phyloP scores from a whole-genome alignment of 176 grass and related monocot genomes.

The Saccharum spontaneum region DNA sequence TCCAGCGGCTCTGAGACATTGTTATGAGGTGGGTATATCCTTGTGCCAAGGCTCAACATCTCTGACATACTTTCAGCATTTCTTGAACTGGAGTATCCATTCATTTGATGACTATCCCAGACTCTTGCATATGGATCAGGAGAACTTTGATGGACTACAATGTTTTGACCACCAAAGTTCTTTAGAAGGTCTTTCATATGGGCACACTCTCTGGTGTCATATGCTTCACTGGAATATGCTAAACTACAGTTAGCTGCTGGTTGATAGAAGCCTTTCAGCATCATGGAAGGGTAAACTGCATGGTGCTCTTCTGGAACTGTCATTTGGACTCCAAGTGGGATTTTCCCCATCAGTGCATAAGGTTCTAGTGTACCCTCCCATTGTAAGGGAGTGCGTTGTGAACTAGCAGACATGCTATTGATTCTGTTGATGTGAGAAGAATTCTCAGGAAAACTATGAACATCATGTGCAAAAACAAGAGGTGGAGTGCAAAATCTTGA shows the following conservation, averaged over 20 bases:
- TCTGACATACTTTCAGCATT: conserved; percentile 30
- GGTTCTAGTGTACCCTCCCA: conserved; percentile 18
- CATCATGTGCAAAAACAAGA: conserved; percentile 41
- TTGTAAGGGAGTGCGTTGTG: not conserved
- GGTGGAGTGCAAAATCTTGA: conserved; percentile 29
- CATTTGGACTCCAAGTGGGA: conserved; percentile 38
- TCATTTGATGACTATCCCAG: not conserved
- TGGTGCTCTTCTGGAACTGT: conserved; percentile 27
- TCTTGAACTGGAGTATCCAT: not conserved
- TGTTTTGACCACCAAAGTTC: conserved; percentile 42
- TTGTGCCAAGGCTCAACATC: conserved; percentile 33
- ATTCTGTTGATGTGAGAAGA: conserved; percentile 38
- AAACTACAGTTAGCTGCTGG: conserved; percentile 29
- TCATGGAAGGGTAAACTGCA: conserved; percentile 18
- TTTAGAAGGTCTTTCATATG: conserved; percentile 56
- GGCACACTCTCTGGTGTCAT: conserved; percentile 23
- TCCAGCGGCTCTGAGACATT: conserved; percentile 14
- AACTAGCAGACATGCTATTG: conserved; percentile 21
- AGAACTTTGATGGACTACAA: conserved; percentile 37
- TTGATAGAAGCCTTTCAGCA: conserved; percentile 4
- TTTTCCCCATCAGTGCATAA: conserved; percentile 33
- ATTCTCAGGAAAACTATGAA: conserved; percentile 27
- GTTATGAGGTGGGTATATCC: not conserved
- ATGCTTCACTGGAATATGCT: conserved; percentile 26
- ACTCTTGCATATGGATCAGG: conserved; percentile 21